Evolutionary conservation across 2,329 filamentous ascomycete genomes (phyloP).

Genomic region (Metarhizium album): DNA sequence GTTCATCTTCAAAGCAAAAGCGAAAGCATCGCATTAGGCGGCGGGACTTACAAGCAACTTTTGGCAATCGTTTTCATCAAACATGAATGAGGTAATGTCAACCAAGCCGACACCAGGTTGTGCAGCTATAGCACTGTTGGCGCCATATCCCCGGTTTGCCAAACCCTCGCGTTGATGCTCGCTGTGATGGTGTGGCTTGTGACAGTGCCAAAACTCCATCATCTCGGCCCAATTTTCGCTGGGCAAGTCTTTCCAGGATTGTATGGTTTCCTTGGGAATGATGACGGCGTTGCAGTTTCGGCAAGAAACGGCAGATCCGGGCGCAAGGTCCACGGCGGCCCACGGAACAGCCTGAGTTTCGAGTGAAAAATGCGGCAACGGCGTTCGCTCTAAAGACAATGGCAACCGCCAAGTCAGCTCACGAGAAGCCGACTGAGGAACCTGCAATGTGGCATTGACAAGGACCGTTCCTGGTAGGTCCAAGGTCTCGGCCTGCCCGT

Average conservation of each 20-base stretch:
- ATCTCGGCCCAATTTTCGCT: constrained; percentile 98
- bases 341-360: constrained; percentile 39
- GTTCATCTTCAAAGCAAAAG: constrained; percentile 1
- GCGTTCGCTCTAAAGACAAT: constrained; percentile 16
- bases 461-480: constrained; percentile 33
- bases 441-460: constrained; percentile 24
- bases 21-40: constrained; percentile 5
- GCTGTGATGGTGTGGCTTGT: constrained; percentile 65
- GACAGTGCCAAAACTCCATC: constrained; percentile 99
- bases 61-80: constrained; percentile 56
- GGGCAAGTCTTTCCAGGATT: constrained; percentile 80
- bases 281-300: constrained; percentile 28
- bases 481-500: constrained; percentile 23
- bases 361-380: constrained; percentile 16
- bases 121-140: constrained; percentile 61
- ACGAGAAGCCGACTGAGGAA: constrained; percentile 19
- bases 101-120: constrained; percentile 62
- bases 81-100: constrained; percentile 66
- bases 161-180: constrained; percentile 35
- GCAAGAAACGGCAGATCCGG: constrained; percentile 31
- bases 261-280: constrained; percentile 28
- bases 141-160: constrained; percentile 68
- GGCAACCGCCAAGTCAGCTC: constrained; percentile 46
- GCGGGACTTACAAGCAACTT: constrained; percentile 25
- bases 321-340: constrained; percentile 39